Percentiles rank a stretch among this genome's conserved stretches.
These are phyloP conservation scores for Colletotrichum sp. DNA, from an alignment of 2,329 filamentous ascomycete genomes.

Conservation along the genomic window DNA sequence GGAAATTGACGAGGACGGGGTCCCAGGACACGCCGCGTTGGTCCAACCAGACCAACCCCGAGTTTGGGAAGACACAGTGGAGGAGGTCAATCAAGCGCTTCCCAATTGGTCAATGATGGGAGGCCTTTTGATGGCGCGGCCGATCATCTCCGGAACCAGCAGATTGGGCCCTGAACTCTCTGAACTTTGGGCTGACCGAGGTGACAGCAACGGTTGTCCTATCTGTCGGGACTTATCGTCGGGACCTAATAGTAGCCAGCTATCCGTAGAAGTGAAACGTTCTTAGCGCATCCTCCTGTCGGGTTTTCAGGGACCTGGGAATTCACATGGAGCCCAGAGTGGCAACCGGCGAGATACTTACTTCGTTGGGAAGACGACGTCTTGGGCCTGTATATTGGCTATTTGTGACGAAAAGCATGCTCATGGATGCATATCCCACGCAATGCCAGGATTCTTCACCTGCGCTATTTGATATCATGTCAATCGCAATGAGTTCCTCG, in stretches of 20 bases:
- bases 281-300: neutral
- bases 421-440: neutral
- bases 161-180: neutral
- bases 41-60: neutral
- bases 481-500: neutral
- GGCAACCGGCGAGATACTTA: neutral
- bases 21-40: neutral
- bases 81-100: neutral
- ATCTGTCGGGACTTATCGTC: neutral
- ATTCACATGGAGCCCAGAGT: neutral
- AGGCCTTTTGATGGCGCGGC: neutral
- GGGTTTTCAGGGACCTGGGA: neutral
- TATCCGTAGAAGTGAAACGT: neutral
- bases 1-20: neutral
- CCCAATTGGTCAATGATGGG: neutral
- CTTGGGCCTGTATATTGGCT: neutral
- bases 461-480: neutral
- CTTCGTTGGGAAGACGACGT: neutral
- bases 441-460: neutral
- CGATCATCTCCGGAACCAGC: neutral
- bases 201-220: neutral
- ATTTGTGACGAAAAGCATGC: neutral
- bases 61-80: neutral
- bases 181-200: neutral
- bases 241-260: neutral